phyloP scores from a whole-genome alignment of 257 asterid species.

The Capsicum chinense region DNA sequence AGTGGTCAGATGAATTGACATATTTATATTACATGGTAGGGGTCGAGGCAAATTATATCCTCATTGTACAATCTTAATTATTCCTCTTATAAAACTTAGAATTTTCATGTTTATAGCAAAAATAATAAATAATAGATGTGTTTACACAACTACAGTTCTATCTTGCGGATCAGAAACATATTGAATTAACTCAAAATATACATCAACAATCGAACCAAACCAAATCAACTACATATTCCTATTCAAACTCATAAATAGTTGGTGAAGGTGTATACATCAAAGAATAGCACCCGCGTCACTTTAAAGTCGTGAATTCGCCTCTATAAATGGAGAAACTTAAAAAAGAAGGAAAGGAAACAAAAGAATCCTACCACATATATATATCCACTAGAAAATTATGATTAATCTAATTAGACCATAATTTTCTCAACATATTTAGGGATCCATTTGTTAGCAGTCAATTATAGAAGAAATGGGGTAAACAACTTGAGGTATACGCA shows the following conservation, averaged over 20 bases:
- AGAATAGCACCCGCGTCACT: fast-evolving
- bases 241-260: neutral
- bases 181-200: too few species aligned
- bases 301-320: neutral
- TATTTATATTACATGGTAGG: neutral
- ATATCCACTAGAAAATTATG: neutral
- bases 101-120: too few species aligned
- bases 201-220: too few species aligned
- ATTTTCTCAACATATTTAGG: neutral
- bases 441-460: conserved; percentile 23
- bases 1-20: neutral
- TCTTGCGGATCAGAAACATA: neutral
- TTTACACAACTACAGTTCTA: neutral
- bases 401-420: neutral
- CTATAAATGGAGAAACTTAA: neutral
- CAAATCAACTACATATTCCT: neutral
- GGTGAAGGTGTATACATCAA: neutral
- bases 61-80: too few species aligned
- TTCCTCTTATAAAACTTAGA: too few species aligned
- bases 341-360: neutral
- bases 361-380: neutral
- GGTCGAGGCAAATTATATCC: too few species aligned
- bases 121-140: too few species aligned
- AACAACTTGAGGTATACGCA: conserved; percentile 38
- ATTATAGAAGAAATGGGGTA: conserved; percentile 30